Evolutionary conservation across 345 rosid genomes (phyloP), one percentile per base, ranked within the genome.

Genomic region (Eucalyptus cladocalyx): DNA sequence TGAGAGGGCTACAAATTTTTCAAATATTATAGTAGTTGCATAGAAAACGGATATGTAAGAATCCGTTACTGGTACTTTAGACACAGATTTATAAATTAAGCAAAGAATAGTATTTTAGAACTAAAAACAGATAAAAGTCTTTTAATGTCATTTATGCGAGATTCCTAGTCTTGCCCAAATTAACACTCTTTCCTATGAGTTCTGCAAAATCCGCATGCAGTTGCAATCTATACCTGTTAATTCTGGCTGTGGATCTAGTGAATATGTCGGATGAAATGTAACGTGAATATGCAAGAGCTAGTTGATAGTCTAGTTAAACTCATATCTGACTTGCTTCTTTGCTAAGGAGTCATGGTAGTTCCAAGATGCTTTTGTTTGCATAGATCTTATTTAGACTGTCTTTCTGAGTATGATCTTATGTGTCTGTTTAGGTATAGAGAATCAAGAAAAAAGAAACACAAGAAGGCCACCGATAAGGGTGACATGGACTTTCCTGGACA

Each of bases 361-460:
- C 43, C 81, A 37, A 72, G 43, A 72, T 72, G 45, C 81, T 37
- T 72, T 87, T 42, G 21, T 45, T 34, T 83, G 34, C 42, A 50
- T 32, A 18, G 43, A 11, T 8, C 37, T 37, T 32, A 19, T 14
- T 50, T 2, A 37, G 56, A 86, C 34, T 10, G 37, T 49, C 58
- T 50, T 86, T 54, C 42, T 48, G 47, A 56, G 26, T 51, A 49
- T 21, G 17, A 5, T 28, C 87, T 40, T 87, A 37, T 10, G 7
- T 53, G 51, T 32, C 62, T 40, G 53, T 80, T 87, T 86, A 96
- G 98, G 94, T 93, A 93, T 91, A 88, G 93, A 93, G 97, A 96
- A 91, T 94, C 94, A 40, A 97, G 93, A 95, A 95, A 97, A 92
- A 94, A 93, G 60, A 96, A 96, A 62, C 94, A 89, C 88, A 94